These are phyloP conservation scores for Melocanna baccifera DNA, from an alignment of 176 grass and related monocot species.

Conservation along the genomic window DNA sequence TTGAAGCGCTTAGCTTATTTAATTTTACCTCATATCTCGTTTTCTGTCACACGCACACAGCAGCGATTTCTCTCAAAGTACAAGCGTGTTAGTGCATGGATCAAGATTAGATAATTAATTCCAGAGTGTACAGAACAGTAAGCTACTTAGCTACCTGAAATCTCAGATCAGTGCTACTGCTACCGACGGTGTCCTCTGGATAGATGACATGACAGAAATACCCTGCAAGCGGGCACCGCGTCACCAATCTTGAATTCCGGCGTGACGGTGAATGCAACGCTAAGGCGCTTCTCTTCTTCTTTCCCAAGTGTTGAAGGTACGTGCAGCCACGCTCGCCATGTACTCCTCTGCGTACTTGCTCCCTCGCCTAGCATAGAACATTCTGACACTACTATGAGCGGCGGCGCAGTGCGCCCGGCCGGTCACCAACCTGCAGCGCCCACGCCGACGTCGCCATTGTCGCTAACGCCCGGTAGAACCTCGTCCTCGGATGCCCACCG, in stretches of 20 bases:
- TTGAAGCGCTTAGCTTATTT: too few species aligned
- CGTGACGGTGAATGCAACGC: not conserved
- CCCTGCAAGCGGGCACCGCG: not conserved
- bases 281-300: not conserved
- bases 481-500: conserved; percentile 23
- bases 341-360: not conserved
- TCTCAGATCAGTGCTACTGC: not conserved
- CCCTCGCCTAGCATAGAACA: conserved; percentile 15
- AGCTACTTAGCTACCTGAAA: not conserved
- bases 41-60: too few species aligned
- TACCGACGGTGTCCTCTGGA: not conserved
- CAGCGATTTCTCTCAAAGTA: too few species aligned
- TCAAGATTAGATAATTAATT: too few species aligned
- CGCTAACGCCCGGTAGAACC: conserved; percentile 22
- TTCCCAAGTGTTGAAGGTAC: too few species aligned
- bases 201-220: not conserved
- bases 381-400: not conserved
- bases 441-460: conserved; percentile 1
- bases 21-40: too few species aligned
- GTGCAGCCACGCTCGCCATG: not conserved
- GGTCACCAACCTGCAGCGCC: not conserved
- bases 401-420: not conserved
- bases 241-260: not conserved
- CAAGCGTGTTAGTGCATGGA: too few species aligned
- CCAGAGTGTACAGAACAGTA: too few species aligned